Base-by-base conservation (phyloP, 1,284 basidiomycete genomes). In the Chalciporus sp. region DNA sequence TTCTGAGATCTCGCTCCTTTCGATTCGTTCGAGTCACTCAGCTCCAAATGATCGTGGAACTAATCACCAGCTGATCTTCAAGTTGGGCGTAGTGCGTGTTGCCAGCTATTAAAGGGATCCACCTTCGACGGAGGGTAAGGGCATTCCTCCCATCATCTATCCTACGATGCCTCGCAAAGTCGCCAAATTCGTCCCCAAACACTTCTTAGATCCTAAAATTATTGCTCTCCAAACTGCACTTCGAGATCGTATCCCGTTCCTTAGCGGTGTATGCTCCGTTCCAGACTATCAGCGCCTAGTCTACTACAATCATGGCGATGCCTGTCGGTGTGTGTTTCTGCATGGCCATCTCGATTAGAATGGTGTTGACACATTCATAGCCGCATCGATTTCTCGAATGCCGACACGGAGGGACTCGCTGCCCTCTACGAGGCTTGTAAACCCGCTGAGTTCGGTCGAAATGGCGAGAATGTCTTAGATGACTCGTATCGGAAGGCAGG, bases 401-500 rank as follows among this genome's bases (percentile, higher is more conserved):
- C 48, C 2, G 14, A 23, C 10, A 1, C 20, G 12, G 49, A 46
- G 9, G 51, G 52, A 1, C 55, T 61, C 5, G 49, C 39, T 7
- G 33, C 14, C 1, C 26, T 58, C 12, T 58, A 61, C 19, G 20
- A 17, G 11, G 39, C 54, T 23, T 61, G 57, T 42, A 45, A 59
- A 35, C 60, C 47, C 2, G 42, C 58, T n/a, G 53, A 63, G 37
- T 58, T 56, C 4, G 58, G 61, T 10, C 39, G 48, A 1, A 49
- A 52, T 10, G 45, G 52, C 4, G 48, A 58, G 40, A 52, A 44
- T 1, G 43, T 58, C 8, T 31, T 57, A 3, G 60, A 52, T 10
- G 49, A 48, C 1, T 43, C 52, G 1, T 74, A 75, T 42, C 57
- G 72, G 17, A 71, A 70, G 56, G 31, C 31, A 10, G 59, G 69